Evolutionary conservation across 1,284 basidiomycete genomes (phyloP).

Genomic region (Thelephora terrestris): DNA sequence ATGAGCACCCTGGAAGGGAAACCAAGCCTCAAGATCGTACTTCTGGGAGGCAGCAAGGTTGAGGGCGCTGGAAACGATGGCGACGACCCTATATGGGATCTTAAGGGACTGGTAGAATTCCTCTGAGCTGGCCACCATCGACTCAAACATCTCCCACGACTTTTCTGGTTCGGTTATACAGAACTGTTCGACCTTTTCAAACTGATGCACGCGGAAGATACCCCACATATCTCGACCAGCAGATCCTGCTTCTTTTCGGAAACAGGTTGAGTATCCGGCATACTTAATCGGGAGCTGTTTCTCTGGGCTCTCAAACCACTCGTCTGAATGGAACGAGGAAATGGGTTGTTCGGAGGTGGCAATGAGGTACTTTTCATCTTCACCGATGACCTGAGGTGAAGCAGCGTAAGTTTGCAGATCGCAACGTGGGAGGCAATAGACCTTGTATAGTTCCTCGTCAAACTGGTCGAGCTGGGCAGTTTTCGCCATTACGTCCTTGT

Average conservation of each 20-base stretch:
- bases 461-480: constrained; percentile 98
- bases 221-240: constrained; percentile 99
- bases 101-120: constrained; percentile 94
- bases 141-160: constrained; percentile 91
- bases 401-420: neutral
- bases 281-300: constrained; percentile 85
- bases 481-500: constrained; percentile 94
- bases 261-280: constrained; percentile 89
- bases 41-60: constrained; percentile 97
- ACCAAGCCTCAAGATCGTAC: constrained; percentile 98
- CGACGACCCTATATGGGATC: constrained; percentile 85
- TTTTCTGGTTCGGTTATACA: constrained; percentile 90
- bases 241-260: constrained; percentile 97
- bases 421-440: constrained; percentile 16
- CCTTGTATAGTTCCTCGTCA: constrained; percentile 98
- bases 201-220: constrained; percentile 99
- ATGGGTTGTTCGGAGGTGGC: constrained; percentile 99
- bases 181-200: constrained; percentile 99
- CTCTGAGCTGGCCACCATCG: constrained; percentile 85
- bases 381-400: constrained; percentile 61
- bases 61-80: constrained; percentile 93
- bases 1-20: constrained; percentile 94
- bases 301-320: constrained; percentile 94
- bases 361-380: constrained; percentile 98
- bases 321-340: constrained; percentile 89